Conservation (phyloP, 495 filamentous ascomycete genomes). For the Endocarpon pusillum region DNA sequence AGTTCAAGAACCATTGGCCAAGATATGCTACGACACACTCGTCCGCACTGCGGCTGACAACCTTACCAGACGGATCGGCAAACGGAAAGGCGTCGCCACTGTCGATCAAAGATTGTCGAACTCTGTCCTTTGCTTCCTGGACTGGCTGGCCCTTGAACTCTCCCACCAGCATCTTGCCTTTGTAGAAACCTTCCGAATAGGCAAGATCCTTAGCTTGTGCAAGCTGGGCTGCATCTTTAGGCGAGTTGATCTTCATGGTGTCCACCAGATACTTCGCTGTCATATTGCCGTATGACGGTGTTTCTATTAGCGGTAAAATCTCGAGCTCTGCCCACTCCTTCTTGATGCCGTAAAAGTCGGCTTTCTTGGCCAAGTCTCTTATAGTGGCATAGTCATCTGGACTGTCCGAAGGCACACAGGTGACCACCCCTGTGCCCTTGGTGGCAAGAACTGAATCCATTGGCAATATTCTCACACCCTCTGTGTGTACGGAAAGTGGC, state of each 20-base stretch:
- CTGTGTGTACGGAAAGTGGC: conserved; percentile 72
- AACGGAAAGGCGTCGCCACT: conserved; percentile 74
- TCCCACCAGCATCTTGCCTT: conserved; percentile 77
- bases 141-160: conserved; percentile 82
- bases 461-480: conserved; percentile 72
- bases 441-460: conserved; percentile 85
- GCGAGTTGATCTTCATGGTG: conserved; percentile 88
- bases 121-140: conserved; percentile 69
- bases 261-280: conserved; percentile 72
- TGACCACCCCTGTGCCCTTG: conserved; percentile 94
- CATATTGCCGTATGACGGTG: conserved; percentile 73
- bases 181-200: conserved; percentile 96
- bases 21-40: conserved; percentile 84
- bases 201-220: conserved; percentile 89
- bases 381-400: conserved; percentile 91
- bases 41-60: conserved; percentile 72
- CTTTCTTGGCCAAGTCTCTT: conserved; percentile 78
- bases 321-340: conserved; percentile 92
- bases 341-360: conserved; percentile 92
- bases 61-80: conserved; percentile 78
- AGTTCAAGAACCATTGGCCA: conserved; percentile 95
- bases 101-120: conserved; percentile 62
- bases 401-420: conserved; percentile 85
- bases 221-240: conserved; percentile 81
- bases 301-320: conserved; percentile 75